Evolutionary conservation across 2,329 filamentous ascomycete species (phyloP).

Genomic region (Sphaerulina musiva): DNA sequence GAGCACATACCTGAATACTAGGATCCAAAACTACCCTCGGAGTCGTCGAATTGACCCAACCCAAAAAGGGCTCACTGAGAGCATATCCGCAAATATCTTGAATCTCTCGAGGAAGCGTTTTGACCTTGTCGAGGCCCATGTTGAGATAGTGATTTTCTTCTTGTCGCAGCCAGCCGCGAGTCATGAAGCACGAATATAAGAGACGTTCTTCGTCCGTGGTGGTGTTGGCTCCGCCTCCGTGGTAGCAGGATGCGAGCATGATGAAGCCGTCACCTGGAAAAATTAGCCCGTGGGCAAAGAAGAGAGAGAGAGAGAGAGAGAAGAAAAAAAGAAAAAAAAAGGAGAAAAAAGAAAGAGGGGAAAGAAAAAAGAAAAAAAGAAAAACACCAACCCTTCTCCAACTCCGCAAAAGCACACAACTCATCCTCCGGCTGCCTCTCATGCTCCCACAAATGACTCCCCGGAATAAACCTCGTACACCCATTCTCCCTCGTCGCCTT

Average conservation of each 20-base stretch:
- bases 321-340: too few relatives aligned
- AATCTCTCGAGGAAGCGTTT: conserved; percentile 4
- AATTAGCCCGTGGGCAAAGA: too few relatives aligned
- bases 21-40: conserved; percentile 5
- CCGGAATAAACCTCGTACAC: conserved; percentile 36
- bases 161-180: conserved; percentile 33
- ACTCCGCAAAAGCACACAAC: conserved; percentile 25
- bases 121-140: conserved; percentile 23
- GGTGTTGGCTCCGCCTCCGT: conserved; percentile 34
- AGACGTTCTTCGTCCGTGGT: conserved; percentile 33
- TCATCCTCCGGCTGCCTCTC: conserved; percentile 21
- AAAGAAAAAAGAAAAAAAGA: too few relatives aligned
- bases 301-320: too few relatives aligned
- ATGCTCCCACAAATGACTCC: conserved; percentile 34
- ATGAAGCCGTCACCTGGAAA: conserved; percentile 31
- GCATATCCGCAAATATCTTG: conserved; percentile 6
- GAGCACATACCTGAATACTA: not conserved
- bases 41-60: conserved; percentile 7
- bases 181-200: conserved; percentile 33
- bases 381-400: conserved; percentile 33
- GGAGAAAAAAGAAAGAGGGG: too few relatives aligned
- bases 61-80: conserved; percentile 7
- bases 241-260: conserved; percentile 34
- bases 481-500: conserved; percentile 32
- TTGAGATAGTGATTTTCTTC: conserved; percentile 39